Base-by-base conservation (phyloP, 2,329 filamentous ascomycete genomes). In the Cercospora sp. region DNA sequence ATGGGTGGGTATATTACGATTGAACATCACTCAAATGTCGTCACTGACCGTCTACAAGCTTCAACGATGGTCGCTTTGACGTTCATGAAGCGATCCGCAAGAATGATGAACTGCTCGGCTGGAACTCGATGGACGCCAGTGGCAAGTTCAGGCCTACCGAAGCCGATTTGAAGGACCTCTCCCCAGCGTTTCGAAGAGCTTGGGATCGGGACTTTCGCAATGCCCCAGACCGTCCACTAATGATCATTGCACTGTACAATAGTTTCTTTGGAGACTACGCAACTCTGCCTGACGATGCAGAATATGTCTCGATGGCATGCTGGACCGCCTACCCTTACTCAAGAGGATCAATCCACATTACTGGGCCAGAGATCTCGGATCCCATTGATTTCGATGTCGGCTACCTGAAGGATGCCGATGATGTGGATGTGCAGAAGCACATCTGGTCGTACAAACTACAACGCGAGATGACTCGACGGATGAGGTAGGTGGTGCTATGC, bases 391-490 rank as follows among this genome's bases (percentile, higher is more conserved):
- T 75, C 69, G 70, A 75, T 28, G 68, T 71, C 10, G 74, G 73
- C 6, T 74, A 71, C 55, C 81, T 90, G 45, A 82, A 77, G 2
- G 84, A 89, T 57, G 72, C 79, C 9, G 78, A 88, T 67, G 83
- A 85, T 1, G 63, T 73, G 16, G 71, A 73, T 34, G 74, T 87
- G n/a, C 85, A 85, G 74, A 86, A 83, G 73, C 84, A 86, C 7
- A 73, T 88, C 9, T 90, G 87, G 87, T 83, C 80, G 0, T 91
- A 91, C 80, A 91, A 91, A 78, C 85, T 84, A 74, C 81, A 83
- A 30, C 86, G 89, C 3, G 87, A 89, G 76, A 83, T 90, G 61
- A 79, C 82, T 13, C 85, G 88, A 5, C 83, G 86, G 6, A 85
- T 85, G 71, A 76, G 62, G 62, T 64, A 21, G 26, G 51, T 57